phyloP scores from a whole-genome alignment of 2,329 filamentous ascomycete genomes.

The Graphilbum ipis-grandicollis region DNA sequence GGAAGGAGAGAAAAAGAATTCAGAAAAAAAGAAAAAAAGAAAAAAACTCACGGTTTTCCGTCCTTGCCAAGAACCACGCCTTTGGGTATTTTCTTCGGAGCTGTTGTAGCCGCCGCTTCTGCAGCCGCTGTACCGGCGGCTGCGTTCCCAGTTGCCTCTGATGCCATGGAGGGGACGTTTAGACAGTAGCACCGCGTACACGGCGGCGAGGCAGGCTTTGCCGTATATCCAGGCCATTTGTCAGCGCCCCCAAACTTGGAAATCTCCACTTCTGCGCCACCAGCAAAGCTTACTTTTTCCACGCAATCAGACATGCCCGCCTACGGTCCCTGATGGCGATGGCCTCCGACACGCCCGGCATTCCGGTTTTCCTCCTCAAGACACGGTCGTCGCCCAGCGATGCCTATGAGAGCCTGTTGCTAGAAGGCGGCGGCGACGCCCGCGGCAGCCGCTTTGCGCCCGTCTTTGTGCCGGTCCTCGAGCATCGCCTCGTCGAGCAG shows the following conservation, averaged over 20 bases:
- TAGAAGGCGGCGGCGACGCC: conserved; percentile 15
- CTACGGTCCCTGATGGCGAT: conserved; percentile 1
- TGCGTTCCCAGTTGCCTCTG: conserved; percentile 17
- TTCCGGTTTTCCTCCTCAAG: conserved; percentile 57
- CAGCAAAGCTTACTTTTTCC: too few relatives aligned
- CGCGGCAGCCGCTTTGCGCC: conserved; percentile 32
- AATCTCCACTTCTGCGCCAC: too few relatives aligned
- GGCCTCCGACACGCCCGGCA: not conserved
- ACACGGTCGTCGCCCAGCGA: conserved; percentile 57
- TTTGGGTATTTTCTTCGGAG: conserved; percentile 43
- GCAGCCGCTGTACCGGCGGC: conserved; percentile 7
- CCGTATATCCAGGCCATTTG: too few relatives aligned
- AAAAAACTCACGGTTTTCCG: conserved; percentile 57
- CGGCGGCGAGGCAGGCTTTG: too few relatives aligned
- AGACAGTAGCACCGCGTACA: too few relatives aligned
- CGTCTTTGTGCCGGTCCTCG: conserved; percentile 58
- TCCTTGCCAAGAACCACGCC: conserved; percentile 63
- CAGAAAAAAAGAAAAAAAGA: conserved; percentile 9
- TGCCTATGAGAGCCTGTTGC: conserved; percentile 54
- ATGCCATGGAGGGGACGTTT: too few relatives aligned
- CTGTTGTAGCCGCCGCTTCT: conserved; percentile 9
- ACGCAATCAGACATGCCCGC: too few relatives aligned
- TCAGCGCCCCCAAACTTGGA: too few relatives aligned
- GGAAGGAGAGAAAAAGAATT: conserved; percentile 6
- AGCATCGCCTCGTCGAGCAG: conserved; percentile 47